Base-by-base conservation (phyloP, 345 rosid genomes). In the Cardiospermum halicacabum region DNA sequence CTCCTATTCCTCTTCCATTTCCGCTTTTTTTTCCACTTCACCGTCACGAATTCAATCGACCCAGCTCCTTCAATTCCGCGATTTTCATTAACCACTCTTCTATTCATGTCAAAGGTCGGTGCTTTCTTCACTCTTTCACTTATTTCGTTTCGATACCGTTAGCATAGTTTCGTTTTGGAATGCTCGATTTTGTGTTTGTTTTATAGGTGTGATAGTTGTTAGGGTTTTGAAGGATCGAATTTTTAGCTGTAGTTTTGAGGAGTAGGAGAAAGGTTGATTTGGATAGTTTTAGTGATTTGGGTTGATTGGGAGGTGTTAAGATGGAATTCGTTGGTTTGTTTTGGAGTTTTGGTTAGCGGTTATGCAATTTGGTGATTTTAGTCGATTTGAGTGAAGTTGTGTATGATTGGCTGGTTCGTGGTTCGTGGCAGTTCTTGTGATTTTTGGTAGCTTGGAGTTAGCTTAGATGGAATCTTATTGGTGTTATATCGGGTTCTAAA, bases 31-130 rank as follows among this genome's bases (percentile, higher is more conserved):
- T 0, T 11, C n/a, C 22, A 36, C 39, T 47, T 34, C 39, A 34
- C 10, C 39, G 39, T 34, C 10, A 34, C 39, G 10, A 5, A 34
- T 3, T 5, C 39, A 34, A 4, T 2, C 39, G 39, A 34, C 6
- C 39, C 39, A 5, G 39, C 6, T 55, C 15, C 2, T 31, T 13
- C 7, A 18, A 11, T 12, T 65, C 42, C 4, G 7, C 36, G 39
- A 34, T 11, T 34, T 34, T 11, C 39, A 42, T n/a, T 53, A 55
- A 49, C 27, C 40, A 47, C 8, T 28, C 10, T 19, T 10, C 5
- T 51, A 64, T 53, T 56, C 28, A 3, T 13, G 42, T 55, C 16
- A 24, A 26, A 43, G 69, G 54, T 65, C 26, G 5, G 51, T 34
- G 39, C 16, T n/a, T 58, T 3, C 6, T 22, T 57, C 21, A 2